Evolutionary conservation across 345 rosid species (phyloP), one percentile per base, ranked within the genome.

Genomic region (Eucalyptus pauciflora): DNA sequence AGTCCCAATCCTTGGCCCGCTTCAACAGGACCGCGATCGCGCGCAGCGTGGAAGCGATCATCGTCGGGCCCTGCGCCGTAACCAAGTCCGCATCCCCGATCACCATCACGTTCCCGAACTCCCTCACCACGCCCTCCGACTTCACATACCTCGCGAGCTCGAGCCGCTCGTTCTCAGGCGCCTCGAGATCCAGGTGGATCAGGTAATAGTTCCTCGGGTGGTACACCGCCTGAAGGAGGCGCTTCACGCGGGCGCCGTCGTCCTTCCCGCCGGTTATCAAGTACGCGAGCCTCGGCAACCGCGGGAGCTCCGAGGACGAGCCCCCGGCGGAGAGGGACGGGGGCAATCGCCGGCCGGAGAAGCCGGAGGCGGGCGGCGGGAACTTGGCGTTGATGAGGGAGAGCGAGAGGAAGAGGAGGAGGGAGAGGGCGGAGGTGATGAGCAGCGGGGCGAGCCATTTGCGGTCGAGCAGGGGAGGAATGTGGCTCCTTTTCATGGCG

Each of bases 161-260:
- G 18, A 95, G 48, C 89, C 99, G 92, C 89, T 97, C 99, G 29
- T 90, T 88, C 41, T 96, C 98, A 27, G 96, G 91, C n/a, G 99
- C 98, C 87, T 96, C 98, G 5, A 94, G 93, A 94, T 97, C 99
- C 58, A 97, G 94, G 90, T 97, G 99, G 62, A 96, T 90, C 86
- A 96, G 87, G 67, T 97, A 96, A 95, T 94, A 93, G 90, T 96
- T 97, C 89, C 96, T 92, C 46, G 98, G 98, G 88, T 96, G 98
- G 88, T 97, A 95, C 86, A 92, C 93, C 50, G 98, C 98, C 79
- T 93, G 93, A 43, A 97, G 93, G 49, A 97, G 89, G 24, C 99
- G 91, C 91, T 91, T 95, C 89, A 96, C 91, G 13, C 94, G 93
- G 45, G 92, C 86, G 90, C 79, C 94, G 50, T 97, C 99, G 45